These are phyloP conservation scores for Arthrobotrys pseudoclavata DNA, from an alignment of 2,329 filamentous ascomycete species.

Conservation along the genomic window DNA sequence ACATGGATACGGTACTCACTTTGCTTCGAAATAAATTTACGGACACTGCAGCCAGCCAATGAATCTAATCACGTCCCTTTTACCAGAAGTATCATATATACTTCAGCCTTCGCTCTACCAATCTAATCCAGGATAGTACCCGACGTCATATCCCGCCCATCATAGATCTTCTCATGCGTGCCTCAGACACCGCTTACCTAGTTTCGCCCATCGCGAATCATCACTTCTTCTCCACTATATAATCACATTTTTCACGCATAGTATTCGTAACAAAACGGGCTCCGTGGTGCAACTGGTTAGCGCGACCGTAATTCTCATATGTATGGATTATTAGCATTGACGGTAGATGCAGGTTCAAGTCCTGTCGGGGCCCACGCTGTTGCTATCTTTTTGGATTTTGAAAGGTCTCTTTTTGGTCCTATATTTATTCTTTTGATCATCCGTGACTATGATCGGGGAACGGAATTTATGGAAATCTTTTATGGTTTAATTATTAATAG, in stretches of 20 bases:
- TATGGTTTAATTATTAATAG: too few species aligned
- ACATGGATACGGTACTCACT: background rate
- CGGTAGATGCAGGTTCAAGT: constrained; percentile 40
- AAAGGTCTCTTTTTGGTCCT: background rate
- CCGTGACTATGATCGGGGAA: too few species aligned
- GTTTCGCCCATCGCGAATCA: background rate
- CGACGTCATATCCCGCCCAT: background rate
- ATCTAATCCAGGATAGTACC: background rate
- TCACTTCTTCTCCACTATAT: background rate
- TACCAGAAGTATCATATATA: background rate
- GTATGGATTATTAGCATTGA: background rate
- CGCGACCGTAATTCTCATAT: background rate
- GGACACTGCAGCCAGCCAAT: background rate
- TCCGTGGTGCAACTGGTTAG: constrained; percentile 19
- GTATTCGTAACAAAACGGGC: constrained; percentile 7
- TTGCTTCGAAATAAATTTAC: background rate
- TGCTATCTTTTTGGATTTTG: background rate
- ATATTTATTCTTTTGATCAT: too few species aligned
- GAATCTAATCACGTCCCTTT: background rate
- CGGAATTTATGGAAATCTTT: too few species aligned
- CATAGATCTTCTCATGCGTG: background rate
- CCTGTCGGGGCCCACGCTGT: constrained; percentile 29
- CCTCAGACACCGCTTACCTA: constrained; percentile 9
- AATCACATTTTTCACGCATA: background rate
- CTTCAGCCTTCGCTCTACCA: background rate